Percentiles rank a stretch among this genome's conserved stretches.
Conservation (phyloP, 2,329 filamentous ascomycete genomes). For the Balansia obtecta region DNA sequence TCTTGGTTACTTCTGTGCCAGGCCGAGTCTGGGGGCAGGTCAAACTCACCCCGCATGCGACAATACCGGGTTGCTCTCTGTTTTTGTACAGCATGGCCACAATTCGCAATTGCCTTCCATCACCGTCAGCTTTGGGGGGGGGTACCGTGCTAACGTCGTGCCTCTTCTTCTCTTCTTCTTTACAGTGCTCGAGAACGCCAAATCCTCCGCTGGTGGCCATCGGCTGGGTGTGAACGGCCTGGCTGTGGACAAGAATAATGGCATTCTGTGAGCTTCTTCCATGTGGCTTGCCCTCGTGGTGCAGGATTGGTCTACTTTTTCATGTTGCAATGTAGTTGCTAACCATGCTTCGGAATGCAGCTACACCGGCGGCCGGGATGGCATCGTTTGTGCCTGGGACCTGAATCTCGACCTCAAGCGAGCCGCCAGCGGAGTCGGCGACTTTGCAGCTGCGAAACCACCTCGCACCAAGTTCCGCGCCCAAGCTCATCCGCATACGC, state of each 20-base stretch:
- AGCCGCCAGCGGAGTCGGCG: constrained; percentile 14
- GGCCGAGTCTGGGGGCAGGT: too few relatives aligned
- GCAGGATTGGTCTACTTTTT: too few relatives aligned
- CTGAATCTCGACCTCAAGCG: constrained; percentile 55
- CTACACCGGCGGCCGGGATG: constrained; percentile 92
- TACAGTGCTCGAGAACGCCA: constrained; percentile 46
- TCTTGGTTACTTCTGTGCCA: not conserved
- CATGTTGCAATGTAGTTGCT: not conserved
- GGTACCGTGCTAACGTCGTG: constrained; percentile 1
- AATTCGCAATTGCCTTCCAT: not conserved
- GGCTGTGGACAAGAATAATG: constrained; percentile 70
- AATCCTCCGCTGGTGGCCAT: constrained; percentile 61
- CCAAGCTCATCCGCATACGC: constrained; percentile 66
- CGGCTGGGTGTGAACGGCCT: constrained; percentile 90
- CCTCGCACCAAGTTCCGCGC: constrained; percentile 45
- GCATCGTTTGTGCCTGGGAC: constrained; percentile 93
- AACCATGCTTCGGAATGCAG: constrained; percentile 29
- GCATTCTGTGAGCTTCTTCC: constrained; percentile 59
- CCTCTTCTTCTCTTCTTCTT: not conserved
- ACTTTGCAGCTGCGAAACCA: constrained; percentile 17
- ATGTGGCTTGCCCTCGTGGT: not conserved
- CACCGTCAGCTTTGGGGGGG: not conserved
- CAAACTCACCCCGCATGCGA: constrained; percentile 6
- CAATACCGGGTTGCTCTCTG: not conserved
- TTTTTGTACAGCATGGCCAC: not conserved